A percentile compares a stretch with the other conserved stretches of the same genome.
Evolutionary conservation across 805 yeast species (phyloP).

Genomic region (Kodamaea jinghongensis): DNA sequence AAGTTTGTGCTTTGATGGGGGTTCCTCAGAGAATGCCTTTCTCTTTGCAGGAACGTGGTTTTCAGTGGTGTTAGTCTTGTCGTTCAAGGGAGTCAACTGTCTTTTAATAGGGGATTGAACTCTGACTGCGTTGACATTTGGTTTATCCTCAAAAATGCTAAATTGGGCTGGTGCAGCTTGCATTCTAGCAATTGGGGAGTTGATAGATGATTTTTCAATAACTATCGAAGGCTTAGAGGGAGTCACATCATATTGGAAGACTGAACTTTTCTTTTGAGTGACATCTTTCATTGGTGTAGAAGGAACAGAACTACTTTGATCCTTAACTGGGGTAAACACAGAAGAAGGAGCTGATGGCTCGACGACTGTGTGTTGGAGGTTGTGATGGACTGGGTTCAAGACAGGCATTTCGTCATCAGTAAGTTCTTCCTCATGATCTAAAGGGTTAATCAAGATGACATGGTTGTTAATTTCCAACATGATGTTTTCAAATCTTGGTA

Average conservation of each 20-base stretch:
- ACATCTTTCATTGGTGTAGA: not conserved
- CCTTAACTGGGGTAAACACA: not conserved
- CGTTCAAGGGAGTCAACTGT: slow-evolving; percentile 23
- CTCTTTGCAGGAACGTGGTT: slow-evolving; percentile 10
- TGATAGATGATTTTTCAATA: slow-evolving; percentile 3
- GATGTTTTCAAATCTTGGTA: slow-evolving; percentile 64
- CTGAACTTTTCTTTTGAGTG: not conserved
- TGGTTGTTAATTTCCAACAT: slow-evolving; percentile 73
- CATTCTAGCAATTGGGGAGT: not conserved
- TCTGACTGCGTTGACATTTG: slow-evolving; percentile 10
- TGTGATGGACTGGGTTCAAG: slow-evolving; percentile 1
- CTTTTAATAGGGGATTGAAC: slow-evolving; percentile 17
- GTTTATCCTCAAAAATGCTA: slow-evolving; percentile 14
- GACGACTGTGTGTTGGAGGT: not conserved
- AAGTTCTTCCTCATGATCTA: slow-evolving; percentile 40
- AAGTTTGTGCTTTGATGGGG: slow-evolving; percentile 17
- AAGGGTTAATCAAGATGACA: slow-evolving; percentile 48
- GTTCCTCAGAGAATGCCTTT: slow-evolving; percentile 36
- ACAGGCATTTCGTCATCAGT: slow-evolving; percentile 44
- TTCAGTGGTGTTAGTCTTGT: slow-evolving; percentile 24
- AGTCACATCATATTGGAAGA: not conserved
- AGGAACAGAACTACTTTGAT: not conserved
- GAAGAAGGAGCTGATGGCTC: not conserved
- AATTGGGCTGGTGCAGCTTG: slow-evolving; percentile 7
- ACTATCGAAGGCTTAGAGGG: slow-evolving; percentile 5